Evolutionary conservation across 2,329 filamentous ascomycete species (phyloP).

Genomic region (Colletotrichum spaethianum): DNA sequence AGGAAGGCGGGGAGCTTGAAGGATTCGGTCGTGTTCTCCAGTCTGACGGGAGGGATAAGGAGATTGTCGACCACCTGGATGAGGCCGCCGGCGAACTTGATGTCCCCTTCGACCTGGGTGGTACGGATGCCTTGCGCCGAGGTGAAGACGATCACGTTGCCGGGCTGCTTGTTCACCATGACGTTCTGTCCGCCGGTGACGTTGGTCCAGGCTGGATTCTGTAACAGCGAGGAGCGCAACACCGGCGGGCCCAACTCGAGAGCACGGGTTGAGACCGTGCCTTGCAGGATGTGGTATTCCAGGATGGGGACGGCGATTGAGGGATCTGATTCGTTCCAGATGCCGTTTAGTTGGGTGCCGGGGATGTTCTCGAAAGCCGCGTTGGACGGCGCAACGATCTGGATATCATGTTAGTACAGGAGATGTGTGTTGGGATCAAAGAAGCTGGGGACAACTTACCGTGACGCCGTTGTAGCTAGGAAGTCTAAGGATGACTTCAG

Average conservation of each 20-base stretch:
- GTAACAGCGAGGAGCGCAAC: slow-evolving; percentile 61
- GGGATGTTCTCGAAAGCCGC: slow-evolving; percentile 69
- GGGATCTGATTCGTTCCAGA: slow-evolving; percentile 61
- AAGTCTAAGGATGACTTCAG: slow-evolving; percentile 59
- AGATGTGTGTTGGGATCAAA: not conserved
- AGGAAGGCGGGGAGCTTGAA: slow-evolving; percentile 58
- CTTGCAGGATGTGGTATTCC: slow-evolving; percentile 73
- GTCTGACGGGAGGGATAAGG: slow-evolving; percentile 60
- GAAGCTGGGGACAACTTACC: slow-evolving; percentile 47
- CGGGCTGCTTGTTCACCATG: slow-evolving; percentile 59
- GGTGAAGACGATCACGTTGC: slow-evolving; percentile 56
- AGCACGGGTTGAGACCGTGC: slow-evolving; percentile 58
- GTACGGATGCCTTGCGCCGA: slow-evolving; percentile 59
- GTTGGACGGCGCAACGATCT: slow-evolving; percentile 71
- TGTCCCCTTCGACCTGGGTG: slow-evolving; percentile 59
- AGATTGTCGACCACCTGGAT: slow-evolving; percentile 68
- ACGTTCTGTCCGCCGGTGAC: slow-evolving; percentile 66
- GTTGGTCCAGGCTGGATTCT: slow-evolving; percentile 58
- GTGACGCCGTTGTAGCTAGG: slow-evolving; percentile 61
- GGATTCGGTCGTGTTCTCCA: slow-evolving; percentile 52
- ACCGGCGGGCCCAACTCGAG: slow-evolving; percentile 54
- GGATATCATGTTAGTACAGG: not conserved
- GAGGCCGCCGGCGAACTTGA: slow-evolving; percentile 63
- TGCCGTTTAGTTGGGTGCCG: slow-evolving; percentile 63
- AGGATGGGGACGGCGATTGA: slow-evolving; percentile 65